A percentile compares a stretch with the other conserved stretches of the same genome.
Conservation (phyloP, 1,284 basidiomycete species). For the Neolentinus lepideus region DNA sequence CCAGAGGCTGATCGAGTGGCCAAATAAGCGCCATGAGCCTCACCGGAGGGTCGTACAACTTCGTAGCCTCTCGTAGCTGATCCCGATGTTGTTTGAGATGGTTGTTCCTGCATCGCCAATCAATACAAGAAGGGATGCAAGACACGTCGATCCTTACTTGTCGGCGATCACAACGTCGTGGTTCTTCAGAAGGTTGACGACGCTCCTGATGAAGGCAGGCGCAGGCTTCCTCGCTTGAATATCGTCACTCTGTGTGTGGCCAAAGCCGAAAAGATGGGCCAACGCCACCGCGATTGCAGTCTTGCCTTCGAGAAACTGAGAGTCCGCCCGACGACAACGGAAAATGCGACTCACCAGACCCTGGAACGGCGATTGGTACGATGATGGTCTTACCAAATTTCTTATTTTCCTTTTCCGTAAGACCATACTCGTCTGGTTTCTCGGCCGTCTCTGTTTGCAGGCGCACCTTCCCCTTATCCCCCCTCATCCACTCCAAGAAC, state of each 20-base stretch:
- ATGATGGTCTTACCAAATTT: slow-evolving; percentile 76
- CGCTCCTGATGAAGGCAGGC: slow-evolving; percentile 72
- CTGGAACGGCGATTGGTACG: slow-evolving; percentile 86
- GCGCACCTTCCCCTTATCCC: slow-evolving; percentile 33
- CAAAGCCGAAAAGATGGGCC: slow-evolving; percentile 71
- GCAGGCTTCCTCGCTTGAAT: slow-evolving; percentile 76
- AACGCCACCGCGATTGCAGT: slow-evolving; percentile 83
- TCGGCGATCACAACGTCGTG: slow-evolving; percentile 85
- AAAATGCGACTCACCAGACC: slow-evolving; percentile 62
- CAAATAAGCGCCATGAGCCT: slow-evolving; percentile 79
- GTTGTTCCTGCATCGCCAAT: slow-evolving; percentile 62
- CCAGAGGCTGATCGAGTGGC: slow-evolving; percentile 48
- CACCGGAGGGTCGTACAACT: slow-evolving; percentile 39
- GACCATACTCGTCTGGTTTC: slow-evolving; percentile 11
- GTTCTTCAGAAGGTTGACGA: slow-evolving; percentile 51
- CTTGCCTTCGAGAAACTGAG: slow-evolving; percentile 56
- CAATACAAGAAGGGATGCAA: slow-evolving; percentile 1
- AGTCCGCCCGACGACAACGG: not conserved
- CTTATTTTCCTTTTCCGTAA: slow-evolving; percentile 14
- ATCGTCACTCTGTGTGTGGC: slow-evolving; percentile 92
- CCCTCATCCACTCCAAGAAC: slow-evolving; percentile 69
- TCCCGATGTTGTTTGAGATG: slow-evolving; percentile 75
- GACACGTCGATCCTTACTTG: slow-evolving; percentile 44
- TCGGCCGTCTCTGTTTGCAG: slow-evolving; percentile 19
- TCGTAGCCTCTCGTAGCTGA: slow-evolving; percentile 51